Base-by-base conservation (phyloP, 1,284 basidiomycete genomes). In the Apiotrichum siamense region DNA sequence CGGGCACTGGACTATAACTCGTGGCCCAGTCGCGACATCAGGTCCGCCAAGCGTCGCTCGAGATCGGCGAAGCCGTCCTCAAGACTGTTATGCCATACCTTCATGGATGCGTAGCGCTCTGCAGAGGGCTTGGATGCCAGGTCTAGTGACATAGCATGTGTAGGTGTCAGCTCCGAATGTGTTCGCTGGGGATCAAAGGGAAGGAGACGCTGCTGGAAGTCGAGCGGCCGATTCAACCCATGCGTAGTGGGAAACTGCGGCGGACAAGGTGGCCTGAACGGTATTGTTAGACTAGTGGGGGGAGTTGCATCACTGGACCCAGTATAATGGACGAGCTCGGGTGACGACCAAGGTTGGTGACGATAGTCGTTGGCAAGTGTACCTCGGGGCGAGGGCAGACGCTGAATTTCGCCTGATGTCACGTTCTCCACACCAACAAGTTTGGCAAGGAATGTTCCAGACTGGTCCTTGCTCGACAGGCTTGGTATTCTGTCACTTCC, bases 81-180 rank as follows among this genome's bases (percentile, higher is more conserved):
- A 12, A 59, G 47, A 3, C 39, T 35, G n/a, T 38, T 29, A 31
- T 59, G 58, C 58, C 58, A 59, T 6, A 25, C 23, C 23, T 25
- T 29, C 33, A 40, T 36, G 21, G 32, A 12, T n/a, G 31, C 44
- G 20, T 21, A 26, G 3, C 32, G 31, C 23, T 53, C 43, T 37
- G 12, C 23, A 21, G 38, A 12, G 38, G 38, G 33, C 17, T 31
- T 31, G 33, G 33, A n/a, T 17, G 11, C 15, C 9, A n/a, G 21
- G 17, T 31, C 26, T 24, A n/a, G 23, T 5, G 20, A n/a, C n/a
- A n/a, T n/a, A n/a, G n/a, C n/a, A n/a, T n/a, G n/a, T n/a, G n/a
- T n/a, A n/a, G n/a, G n/a, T n/a, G n/a, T n/a, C n/a, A n/a, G n/a
- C n/a, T n/a, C n/a, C n/a, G n/a, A n/a, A n/a, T n/a, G n/a, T n/a